A percentile compares a stretch with the other conserved stretches of the same genome.
Conservation (phyloP, 2,329 filamentous ascomycete species). For the Trichoderma sp. region DNA sequence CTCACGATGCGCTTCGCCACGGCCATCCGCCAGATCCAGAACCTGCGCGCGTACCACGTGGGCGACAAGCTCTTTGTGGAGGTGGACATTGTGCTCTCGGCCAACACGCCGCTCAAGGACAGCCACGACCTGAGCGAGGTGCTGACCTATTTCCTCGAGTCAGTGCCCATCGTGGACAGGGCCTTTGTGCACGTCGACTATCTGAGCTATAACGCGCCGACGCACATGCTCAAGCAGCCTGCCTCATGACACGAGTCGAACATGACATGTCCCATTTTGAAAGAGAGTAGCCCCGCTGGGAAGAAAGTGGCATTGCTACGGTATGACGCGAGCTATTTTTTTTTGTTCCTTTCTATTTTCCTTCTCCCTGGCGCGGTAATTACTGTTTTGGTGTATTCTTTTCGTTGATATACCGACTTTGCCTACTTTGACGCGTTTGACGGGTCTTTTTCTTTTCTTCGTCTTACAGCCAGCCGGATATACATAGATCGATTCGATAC, state of each 20-base stretch:
- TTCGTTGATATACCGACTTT: too few species aligned
- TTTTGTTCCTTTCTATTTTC: too few species aligned
- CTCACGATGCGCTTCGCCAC: slow-evolving; percentile 92
- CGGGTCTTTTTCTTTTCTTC: neutral
- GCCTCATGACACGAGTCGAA: slow-evolving; percentile 23
- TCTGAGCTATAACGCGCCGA: slow-evolving; percentile 62
- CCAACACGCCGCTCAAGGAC: slow-evolving; percentile 73
- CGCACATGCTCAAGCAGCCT: slow-evolving; percentile 53
- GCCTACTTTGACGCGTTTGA: neutral
- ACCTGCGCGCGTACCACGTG: slow-evolving; percentile 80
- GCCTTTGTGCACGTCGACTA: slow-evolving; percentile 71
- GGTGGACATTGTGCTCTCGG: slow-evolving; percentile 82
- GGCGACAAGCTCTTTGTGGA: slow-evolving; percentile 82
- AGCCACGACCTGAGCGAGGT: slow-evolving; percentile 78
- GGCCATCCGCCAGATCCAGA: slow-evolving; percentile 83
- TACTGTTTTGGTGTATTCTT: neutral
- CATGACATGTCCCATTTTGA: too few species aligned
- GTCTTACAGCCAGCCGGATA: neutral
- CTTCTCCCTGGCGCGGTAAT: too few species aligned
- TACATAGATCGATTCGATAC: neutral
- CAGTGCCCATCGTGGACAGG: slow-evolving; percentile 75
- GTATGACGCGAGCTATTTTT: neutral
- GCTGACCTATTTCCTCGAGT: slow-evolving; percentile 82
- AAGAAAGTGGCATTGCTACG: too few species aligned
- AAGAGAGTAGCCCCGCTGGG: neutral